Conservation (phyloP, 139 green algal genomes). For the Penium margaritaceum region DNA sequence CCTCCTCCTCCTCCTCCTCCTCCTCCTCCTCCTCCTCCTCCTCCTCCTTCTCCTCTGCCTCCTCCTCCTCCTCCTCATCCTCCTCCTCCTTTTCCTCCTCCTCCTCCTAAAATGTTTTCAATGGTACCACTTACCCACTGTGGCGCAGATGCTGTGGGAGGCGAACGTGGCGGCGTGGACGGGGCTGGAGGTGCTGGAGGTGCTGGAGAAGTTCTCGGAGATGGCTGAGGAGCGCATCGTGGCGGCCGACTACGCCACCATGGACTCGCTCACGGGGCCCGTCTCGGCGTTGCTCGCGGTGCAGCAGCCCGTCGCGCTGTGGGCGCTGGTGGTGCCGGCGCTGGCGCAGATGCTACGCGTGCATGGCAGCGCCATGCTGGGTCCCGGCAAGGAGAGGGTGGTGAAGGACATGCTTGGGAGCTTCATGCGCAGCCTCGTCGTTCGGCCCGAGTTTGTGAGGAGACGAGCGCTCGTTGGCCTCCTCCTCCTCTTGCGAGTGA, state of each 20-base stretch:
- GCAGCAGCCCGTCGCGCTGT: neutral
- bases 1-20: neutral
- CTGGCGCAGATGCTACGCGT: neutral
- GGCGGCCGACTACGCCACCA: slow-evolving; percentile 11
- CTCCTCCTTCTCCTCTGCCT: neutral
- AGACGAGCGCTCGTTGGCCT: neutral
- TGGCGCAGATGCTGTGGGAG: slow-evolving; percentile 29
- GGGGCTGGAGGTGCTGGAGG: slow-evolving; percentile 26
- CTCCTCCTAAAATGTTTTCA: neutral
- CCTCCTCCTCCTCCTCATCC: neutral
- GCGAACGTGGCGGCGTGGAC: slow-evolving; percentile 3
- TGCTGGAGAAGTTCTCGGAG: slow-evolving; percentile 20
- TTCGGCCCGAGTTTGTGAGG: neutral
- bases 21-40: neutral
- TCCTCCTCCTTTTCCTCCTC: neutral
- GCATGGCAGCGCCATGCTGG: too few species aligned
- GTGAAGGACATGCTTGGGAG: neutral
- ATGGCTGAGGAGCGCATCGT: neutral
- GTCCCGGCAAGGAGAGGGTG: neutral
- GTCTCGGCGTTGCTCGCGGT: slow-evolving; percentile 11
- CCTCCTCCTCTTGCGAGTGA: neutral
- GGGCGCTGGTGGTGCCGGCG: neutral
- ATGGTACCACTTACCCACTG: too few species aligned
- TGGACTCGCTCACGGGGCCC: slow-evolving; percentile 25
- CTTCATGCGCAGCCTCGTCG: neutral